Conservation (phyloP, 116 monocot genomes). For the Papilionanthe hybrid region DNA sequence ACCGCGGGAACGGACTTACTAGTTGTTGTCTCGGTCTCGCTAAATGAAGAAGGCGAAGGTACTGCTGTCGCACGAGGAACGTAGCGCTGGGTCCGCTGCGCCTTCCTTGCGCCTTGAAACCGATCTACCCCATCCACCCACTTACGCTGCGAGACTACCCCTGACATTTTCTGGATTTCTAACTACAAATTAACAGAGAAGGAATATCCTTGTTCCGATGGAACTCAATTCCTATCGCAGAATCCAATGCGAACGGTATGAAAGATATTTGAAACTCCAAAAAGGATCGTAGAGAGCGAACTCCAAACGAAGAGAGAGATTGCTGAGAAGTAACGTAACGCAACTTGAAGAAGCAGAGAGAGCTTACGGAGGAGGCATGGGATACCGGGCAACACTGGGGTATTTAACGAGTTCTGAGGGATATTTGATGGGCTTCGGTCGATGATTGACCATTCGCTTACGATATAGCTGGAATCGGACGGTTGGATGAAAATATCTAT, state of each 20-base stretch:
- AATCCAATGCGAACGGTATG: background rate
- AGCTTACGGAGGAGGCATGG: background rate
- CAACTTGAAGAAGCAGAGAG: background rate
- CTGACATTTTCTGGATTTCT: constrained; percentile 27
- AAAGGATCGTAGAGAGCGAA: background rate
- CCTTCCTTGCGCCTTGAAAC: constrained; percentile 33
- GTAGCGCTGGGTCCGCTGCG: constrained; percentile 14
- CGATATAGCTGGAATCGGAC: background rate
- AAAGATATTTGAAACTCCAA: background rate
- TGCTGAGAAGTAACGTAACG: constrained; percentile 8
- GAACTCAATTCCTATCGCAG: constrained; percentile 7
- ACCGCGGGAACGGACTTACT: background rate
- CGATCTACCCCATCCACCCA: constrained; percentile 38
- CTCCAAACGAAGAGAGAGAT: background rate
- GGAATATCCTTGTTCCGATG: background rate
- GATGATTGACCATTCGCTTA: background rate
- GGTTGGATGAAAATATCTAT: background rate
- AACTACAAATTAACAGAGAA: background rate
- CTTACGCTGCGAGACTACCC: constrained; percentile 26
- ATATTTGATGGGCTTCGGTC: background rate
- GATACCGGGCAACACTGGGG: no score
- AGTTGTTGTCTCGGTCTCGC: background rate
- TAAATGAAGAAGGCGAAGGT: background rate
- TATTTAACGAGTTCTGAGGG: no score
- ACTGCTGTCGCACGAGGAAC: background rate